Evolutionary conservation across 1,139 yeast species (phyloP).

Genomic region (Geotrichum candidum): DNA sequence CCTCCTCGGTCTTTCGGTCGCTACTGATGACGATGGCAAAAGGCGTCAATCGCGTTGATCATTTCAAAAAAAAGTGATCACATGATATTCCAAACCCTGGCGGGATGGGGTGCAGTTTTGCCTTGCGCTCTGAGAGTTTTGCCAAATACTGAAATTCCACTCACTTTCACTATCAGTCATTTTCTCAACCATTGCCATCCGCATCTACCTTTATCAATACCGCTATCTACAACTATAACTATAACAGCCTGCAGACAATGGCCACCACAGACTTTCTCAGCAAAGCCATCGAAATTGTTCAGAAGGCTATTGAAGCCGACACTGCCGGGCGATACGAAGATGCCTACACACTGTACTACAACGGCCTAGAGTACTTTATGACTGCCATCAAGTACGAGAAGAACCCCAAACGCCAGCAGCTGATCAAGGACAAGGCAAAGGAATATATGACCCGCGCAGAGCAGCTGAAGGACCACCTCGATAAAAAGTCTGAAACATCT

Average conservation of each 20-base stretch:
- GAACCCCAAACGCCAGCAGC: conserved; percentile 80
- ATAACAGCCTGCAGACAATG: not conserved
- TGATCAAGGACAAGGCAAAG: conserved; percentile 80
- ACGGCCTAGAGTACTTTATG: conserved; percentile 92
- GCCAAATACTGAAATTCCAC: not conserved
- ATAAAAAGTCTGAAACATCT: conserved; percentile 36
- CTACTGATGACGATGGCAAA: not conserved
- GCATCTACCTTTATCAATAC: not conserved
- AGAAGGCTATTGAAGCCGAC: conserved; percentile 93
- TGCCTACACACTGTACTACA: conserved; percentile 87
- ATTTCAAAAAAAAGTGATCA: not conserved
- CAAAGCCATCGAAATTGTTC: conserved; percentile 90
- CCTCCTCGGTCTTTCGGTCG: not conserved
- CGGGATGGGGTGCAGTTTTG: not conserved
- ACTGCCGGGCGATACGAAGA: conserved; percentile 87
- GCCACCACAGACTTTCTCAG: conserved; percentile 64
- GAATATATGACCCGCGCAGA: conserved; percentile 93
- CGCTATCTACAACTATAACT: not conserved
- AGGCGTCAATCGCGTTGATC: not conserved
- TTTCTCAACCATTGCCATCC: not conserved
- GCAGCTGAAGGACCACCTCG: conserved; percentile 84
- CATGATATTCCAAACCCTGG: not conserved
- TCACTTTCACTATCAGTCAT: not conserved
- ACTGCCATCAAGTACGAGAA: conserved; percentile 93
- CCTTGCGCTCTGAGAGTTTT: not conserved